phyloP scores from a whole-genome alignment of 495 filamentous ascomycete genomes.

The Tirmania nivea region DNA sequence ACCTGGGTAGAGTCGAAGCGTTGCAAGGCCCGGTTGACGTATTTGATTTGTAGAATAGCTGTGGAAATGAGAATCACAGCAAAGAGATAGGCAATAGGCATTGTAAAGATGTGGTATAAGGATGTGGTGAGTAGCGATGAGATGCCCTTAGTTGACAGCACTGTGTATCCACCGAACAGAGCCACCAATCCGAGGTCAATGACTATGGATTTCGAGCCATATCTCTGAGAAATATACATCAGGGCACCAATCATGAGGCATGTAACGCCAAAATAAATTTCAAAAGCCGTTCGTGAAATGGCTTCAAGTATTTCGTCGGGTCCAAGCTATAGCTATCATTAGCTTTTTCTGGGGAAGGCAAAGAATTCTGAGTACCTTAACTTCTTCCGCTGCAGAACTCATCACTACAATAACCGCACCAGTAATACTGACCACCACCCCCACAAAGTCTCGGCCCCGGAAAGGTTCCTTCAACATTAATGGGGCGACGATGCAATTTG shows the following conservation, averaged over 20 bases:
- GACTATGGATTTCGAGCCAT: slow-evolving; percentile 64
- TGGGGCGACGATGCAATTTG: slow-evolving; percentile 90
- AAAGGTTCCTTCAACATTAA: slow-evolving; percentile 79
- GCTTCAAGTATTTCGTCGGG: slow-evolving; percentile 76
- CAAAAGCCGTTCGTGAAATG: slow-evolving; percentile 76
- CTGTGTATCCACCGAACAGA: slow-evolving; percentile 86
- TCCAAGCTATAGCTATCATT: slow-evolving; percentile 31
- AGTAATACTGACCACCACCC: slow-evolving; percentile 60
- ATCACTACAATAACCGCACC: slow-evolving; percentile 87
- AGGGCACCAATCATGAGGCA: slow-evolving; percentile 45
- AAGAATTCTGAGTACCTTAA: slow-evolving; percentile 28
- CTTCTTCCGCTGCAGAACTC: slow-evolving; percentile 74
- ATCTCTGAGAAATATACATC: slow-evolving; percentile 60
- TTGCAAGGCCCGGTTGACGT: slow-evolving; percentile 83
- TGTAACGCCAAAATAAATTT: slow-evolving; percentile 68
- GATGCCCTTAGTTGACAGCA: slow-evolving; percentile 84
- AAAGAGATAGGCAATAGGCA: slow-evolving; percentile 74
- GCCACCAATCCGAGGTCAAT: slow-evolving; percentile 87
- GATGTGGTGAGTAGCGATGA: slow-evolving; percentile 82
- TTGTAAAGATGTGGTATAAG: slow-evolving; percentile 66
- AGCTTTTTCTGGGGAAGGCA: background rate
- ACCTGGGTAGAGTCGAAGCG: slow-evolving; percentile 93
- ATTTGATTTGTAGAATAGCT: slow-evolving; percentile 85
- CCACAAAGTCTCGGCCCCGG: slow-evolving; percentile 64
- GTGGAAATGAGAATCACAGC: slow-evolving; percentile 54